Conservation (phyloP, 148 eudicot genomes). For the Bassia scoparia region DNA sequence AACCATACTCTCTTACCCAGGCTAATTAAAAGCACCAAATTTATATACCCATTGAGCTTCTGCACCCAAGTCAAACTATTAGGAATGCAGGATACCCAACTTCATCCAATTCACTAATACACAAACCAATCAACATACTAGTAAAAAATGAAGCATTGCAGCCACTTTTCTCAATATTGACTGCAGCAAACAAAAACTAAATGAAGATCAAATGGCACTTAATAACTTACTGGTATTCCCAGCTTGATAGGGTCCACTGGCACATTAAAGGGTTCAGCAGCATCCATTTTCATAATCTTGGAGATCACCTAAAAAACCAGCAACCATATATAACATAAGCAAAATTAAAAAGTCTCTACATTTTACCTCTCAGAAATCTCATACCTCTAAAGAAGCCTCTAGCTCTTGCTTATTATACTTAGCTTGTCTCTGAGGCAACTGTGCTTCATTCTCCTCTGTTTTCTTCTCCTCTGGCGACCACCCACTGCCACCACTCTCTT, state of each 20-base stretch:
- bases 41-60: too few species aligned
- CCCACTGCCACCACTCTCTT: conserved; percentile 32
- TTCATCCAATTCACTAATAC: neutral
- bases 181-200: conserved; percentile 3
- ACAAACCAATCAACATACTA: too few species aligned
- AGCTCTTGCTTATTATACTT: conserved; percentile 36
- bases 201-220: conserved; percentile 29
- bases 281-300: conserved; percentile 98
- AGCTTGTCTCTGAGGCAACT: neutral
- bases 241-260: conserved; percentile 86
- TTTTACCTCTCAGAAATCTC: neutral
- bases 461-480: conserved; percentile 38
- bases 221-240: conserved; percentile 98
- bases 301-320: conserved; percentile 49
- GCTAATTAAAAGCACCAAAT: neutral
- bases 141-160: neutral
- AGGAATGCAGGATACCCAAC: neutral
- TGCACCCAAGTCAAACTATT: neutral
- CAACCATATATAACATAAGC: neutral
- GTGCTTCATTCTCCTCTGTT: conserved; percentile 32
- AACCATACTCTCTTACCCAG: neutral
- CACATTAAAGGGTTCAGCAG: conserved; percentile 82
- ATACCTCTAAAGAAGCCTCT: conserved; percentile 73
- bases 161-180: neutral
- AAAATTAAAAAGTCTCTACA: neutral